Base-by-base conservation (phyloP, 331 rosid species). In the Spiraea crenata region DNA sequence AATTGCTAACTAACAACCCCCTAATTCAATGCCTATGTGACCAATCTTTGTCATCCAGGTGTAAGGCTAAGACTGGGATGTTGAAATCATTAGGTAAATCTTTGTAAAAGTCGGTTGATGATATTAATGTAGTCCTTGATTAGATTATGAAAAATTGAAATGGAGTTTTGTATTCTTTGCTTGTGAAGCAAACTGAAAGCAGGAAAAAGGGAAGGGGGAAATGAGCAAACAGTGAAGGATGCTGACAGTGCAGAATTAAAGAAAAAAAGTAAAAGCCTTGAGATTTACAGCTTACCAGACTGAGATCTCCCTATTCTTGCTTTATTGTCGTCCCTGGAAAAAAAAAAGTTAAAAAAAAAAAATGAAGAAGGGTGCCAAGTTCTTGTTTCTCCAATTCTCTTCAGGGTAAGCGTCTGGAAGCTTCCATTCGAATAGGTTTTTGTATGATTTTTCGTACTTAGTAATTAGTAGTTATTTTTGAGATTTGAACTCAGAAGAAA, bases 221-320 rank as follows among this genome's bases (percentile, higher is more conserved):
- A 75, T 62, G 79, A 68, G 57, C 71, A 54, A 37, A 17, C 74
- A 52, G 14, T 49, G 63, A 65, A 67, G 72, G 72, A 69, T 73
- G 67, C 70, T 68, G 80, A 81, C 74, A 63, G 77, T 67, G 65
- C 46, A 47, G 77, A 80, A 25, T 25, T 25, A 69, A 42, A 78
- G 65, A 78, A 77, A 72, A 75, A 84, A 83, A 74, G 76, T 65
- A 79, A 79, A 84, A 57, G 80, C 68, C 40, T 72, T 81, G 91
- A 92, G 80, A 70, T 72, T 74, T 80, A 86, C 90, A 68, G 60
- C 76, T 77, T 73, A 90, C 96, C 91, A 80, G 75, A 77, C 73
- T 76, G 66, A 86, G 84, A 83, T 77, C 87, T 67, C 65, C 67
- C 17, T 46, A 56, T 9, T 61, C 20, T 58, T 73, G 69, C 78